These are phyloP conservation scores for Dendrobium nobile DNA, from an alignment of 106 monocot genomes.

Conservation along the genomic window DNA sequence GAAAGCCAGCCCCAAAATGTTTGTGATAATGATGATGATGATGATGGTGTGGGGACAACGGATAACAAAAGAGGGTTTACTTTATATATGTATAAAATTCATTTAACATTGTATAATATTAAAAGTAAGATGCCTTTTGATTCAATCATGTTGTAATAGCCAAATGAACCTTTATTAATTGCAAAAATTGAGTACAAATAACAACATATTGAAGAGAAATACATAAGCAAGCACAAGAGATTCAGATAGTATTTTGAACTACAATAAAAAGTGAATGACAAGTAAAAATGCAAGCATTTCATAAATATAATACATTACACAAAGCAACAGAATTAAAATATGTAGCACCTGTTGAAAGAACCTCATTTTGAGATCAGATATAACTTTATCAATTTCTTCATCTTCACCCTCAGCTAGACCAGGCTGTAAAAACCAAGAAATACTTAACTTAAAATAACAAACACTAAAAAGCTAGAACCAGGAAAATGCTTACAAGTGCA, in stretches of 20 bases:
- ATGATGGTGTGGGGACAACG: background rate
- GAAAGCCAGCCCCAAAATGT: background rate
- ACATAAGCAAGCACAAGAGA: background rate
- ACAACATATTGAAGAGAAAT: background rate
- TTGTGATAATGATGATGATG: background rate
- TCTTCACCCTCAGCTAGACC: slow-evolving; percentile 46
- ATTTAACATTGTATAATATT: background rate
- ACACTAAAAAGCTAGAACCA: background rate
- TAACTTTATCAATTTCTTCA: slow-evolving; percentile 42
- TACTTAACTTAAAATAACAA: background rate
- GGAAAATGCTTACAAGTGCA: background rate
- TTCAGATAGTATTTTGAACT: background rate
- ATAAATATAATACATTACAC: background rate
- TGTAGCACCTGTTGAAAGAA: slow-evolving; percentile 47
- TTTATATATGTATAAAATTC: background rate
- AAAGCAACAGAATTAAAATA: background rate
- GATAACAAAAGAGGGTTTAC: background rate
- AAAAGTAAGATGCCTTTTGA: background rate
- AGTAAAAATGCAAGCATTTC: background rate
- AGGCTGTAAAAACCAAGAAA: slow-evolving; percentile 39
- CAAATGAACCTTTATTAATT: background rate
- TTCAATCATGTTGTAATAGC: background rate
- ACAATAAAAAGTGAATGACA: background rate
- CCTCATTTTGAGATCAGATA: slow-evolving; percentile 39
- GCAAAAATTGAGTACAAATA: background rate